Base-by-base conservation (phyloP, 192 early-diverging fungal genomes). In the Coemansia sp. region DNA sequence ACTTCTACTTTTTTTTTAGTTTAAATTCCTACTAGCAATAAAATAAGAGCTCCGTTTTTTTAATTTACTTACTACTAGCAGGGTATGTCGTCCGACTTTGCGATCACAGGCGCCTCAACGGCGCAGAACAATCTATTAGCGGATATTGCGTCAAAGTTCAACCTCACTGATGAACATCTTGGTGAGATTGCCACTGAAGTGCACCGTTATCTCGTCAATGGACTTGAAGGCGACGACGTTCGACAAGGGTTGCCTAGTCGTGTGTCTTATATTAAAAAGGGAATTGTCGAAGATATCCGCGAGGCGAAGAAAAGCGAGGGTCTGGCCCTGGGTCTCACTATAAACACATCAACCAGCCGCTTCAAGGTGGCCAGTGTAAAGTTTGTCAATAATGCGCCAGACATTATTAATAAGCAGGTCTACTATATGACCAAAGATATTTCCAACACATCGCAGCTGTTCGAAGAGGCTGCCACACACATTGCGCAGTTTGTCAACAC, bases 381-480 rank as follows among this genome's bases (percentile, higher is more conserved):
- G 70, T 69, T 78, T 50, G 24, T 55, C 14, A 47, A 32, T 0
- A 67, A 51, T 1, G 34, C 57, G 12, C 61, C 62, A 0, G 63
- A 68, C 19, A 44, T 58, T 2, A 66, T 78, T 59, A 78, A 75
- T 68, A 81, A 81, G 56, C 72, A 81, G 34, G 63, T 81, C 4
- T 70, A 64, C 58, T 54, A 47, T 7, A 52, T 74, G 2, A 28
- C 59, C 14, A 47, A 74, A 5, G 54, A 24, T 9, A 38, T 41
- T 18, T 7, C 30, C 1, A 22, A 24, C 49, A 52, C 53, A 0
- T 10, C 49, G 1, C 27, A 65, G 59, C 32, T 71, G 27, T 67
- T 74, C 22, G 94, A 94, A 62, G 94, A 88, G 58, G 90, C 94
- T 63, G 93, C 92, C 16, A 89, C 89, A 3, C 86, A 87, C 51